phyloP scores from a whole-genome alignment of 1,284 basidiomycete genomes.

The Cutaneotrichosporon spelunceum region DNA sequence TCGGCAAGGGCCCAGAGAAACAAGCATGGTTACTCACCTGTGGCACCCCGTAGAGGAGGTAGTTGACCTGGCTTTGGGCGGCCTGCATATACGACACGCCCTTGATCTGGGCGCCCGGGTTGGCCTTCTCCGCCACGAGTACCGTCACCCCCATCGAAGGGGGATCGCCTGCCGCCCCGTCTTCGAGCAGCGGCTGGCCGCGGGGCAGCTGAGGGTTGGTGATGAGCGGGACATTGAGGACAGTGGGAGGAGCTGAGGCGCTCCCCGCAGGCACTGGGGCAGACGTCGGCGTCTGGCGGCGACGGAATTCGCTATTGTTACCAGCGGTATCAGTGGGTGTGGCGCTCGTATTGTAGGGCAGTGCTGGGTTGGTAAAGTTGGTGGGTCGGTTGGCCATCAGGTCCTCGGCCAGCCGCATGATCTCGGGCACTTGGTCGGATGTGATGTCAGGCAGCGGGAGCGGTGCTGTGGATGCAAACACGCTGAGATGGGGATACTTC shows the following conservation, averaged over 20 bases:
- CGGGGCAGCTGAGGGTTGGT: constrained; percentile 13
- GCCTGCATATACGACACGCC: constrained; percentile 63
- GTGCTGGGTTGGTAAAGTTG: background rate
- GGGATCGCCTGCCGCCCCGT: constrained; percentile 73
- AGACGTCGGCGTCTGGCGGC: constrained; percentile 10
- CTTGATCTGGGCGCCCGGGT: constrained; percentile 33
- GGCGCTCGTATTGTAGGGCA: background rate
- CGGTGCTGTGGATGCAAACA: constrained; percentile 53
- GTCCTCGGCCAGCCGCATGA: constrained; percentile 56
- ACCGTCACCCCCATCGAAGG: constrained; percentile 75
- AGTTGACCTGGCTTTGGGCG: constrained; percentile 68
- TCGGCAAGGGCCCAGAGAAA: background rate
- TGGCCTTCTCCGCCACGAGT: constrained; percentile 59
- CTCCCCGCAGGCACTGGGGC: background rate
- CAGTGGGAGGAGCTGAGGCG: background rate
- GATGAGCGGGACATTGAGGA: constrained; percentile 14
- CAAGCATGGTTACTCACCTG: constrained; percentile 33
- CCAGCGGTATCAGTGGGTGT: too few species aligned
- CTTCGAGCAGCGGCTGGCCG: constrained; percentile 41
- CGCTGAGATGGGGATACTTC: constrained; percentile 62
- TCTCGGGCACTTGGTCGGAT: constrained; percentile 55
- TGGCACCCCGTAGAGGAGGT: constrained; percentile 64
- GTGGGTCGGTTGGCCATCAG: constrained; percentile 41
- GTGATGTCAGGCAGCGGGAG: constrained; percentile 45
- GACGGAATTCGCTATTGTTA: background rate